Base-by-base conservation (phyloP, 164 flowering plant genomes). In the Magnolia changhungtana region DNA sequence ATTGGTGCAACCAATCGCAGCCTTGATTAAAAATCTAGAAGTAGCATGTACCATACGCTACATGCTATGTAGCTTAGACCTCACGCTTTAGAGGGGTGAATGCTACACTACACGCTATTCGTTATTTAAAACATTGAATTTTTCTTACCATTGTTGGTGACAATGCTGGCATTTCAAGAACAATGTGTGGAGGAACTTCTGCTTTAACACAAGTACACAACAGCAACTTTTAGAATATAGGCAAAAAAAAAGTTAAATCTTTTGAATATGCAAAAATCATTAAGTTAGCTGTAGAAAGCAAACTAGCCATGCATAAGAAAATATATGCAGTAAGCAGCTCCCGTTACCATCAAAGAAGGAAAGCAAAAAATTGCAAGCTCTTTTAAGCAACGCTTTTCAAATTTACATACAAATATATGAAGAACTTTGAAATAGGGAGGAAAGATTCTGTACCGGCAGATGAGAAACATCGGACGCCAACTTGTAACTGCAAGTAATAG, bases 141-240 rank as follows among this genome's bases (percentile, higher is more conserved):
- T 75, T 78, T 71, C 84, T 79, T 83, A 94, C 98, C 98, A 94
- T 94, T 19, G 98, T 94, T 70, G 98, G 98, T 69, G 97, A 92
- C 61, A 94, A 84, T 74, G 98, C 96, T 71, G 98, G 98, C 98
- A 94, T 94, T 75, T 55, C 88, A 77, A 92, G 79, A 81, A 91
- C 84, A 71, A 73, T 66, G 79, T 93, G 93, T 63, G 85, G 50
- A 75, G 94, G 85, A 81, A 72, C 64, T 66, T 88, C 97, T 91
- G 89, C 81, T 81, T 24, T 67, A 73, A 79, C 27, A 82, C 59
- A 71, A 50, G 31, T 67, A 19, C 11, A 24, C 67, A 75, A 21
- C 7, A 16, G 13, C 65, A 50, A 67, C 50, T 79, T 18, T 64
- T 61, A 67, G 29, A 77, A 19, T 19, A 58, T 23, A 51, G 14